Conservation (phyloP, 805 yeast species). For the Cyberlindnera mycetangii region DNA sequence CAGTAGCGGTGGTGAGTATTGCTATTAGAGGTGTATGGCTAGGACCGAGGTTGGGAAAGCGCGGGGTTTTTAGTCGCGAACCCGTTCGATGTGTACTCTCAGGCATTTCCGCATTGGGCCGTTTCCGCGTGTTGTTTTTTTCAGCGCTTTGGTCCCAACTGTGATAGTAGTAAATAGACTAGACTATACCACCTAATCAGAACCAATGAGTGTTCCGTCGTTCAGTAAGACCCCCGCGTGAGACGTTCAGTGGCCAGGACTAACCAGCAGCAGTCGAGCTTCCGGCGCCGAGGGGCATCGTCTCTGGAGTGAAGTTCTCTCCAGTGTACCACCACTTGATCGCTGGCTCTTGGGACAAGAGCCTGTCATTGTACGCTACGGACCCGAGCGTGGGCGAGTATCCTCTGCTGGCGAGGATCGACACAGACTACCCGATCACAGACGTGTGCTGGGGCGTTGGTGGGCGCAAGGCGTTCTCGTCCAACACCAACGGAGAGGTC, state of each 20-base stretch:
- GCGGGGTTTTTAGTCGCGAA: no score
- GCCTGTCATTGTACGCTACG: slow-evolving; percentile 42
- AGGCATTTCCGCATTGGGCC: not conserved
- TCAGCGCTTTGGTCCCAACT: not conserved
- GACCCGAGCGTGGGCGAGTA: slow-evolving; percentile 27
- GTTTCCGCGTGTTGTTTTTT: no score
- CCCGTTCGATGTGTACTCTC: not conserved
- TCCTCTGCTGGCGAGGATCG: slow-evolving; percentile 26
- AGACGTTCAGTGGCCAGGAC: no score
- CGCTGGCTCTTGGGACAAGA: slow-evolving; percentile 59
- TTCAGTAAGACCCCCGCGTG: not conserved
- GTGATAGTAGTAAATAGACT: no score
- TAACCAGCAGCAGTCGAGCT: slow-evolving; percentile 16
- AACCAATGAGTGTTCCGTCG: not conserved
- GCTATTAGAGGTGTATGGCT: no score
- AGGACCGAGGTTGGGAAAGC: no score
- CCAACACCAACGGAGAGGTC: slow-evolving; percentile 55
- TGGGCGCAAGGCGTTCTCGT: slow-evolving; percentile 37
- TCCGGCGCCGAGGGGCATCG: slow-evolving; percentile 35
- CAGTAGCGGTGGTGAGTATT: no score
- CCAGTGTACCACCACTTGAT: slow-evolving; percentile 37
- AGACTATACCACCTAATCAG: not conserved
- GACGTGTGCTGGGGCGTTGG: slow-evolving; percentile 22
- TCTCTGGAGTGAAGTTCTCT: slow-evolving; percentile 42
- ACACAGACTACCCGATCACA: slow-evolving; percentile 19